Percentiles rank a stretch among this genome's conserved stretches.
These are phyloP conservation scores for Cladorrhinum sp. DNA, from an alignment of 2,329 filamentous ascomycete species.

Conservation along the genomic window DNA sequence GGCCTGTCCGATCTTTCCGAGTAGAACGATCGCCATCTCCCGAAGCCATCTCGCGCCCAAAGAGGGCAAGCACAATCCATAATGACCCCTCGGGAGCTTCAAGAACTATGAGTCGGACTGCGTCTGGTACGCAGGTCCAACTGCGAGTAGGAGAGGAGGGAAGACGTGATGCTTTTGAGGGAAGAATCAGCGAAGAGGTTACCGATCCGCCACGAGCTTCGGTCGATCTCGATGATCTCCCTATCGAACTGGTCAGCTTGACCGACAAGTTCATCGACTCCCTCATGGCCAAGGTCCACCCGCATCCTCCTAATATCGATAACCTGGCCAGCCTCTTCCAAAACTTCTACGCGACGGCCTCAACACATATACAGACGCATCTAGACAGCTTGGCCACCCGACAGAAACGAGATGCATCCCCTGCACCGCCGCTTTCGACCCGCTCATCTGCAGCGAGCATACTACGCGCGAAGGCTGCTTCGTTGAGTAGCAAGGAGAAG, in stretches of 20 bases:
- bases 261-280: slow-evolving; percentile 93
- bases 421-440: slow-evolving; percentile 49
- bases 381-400: slow-evolving; percentile 74
- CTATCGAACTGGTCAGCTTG: slow-evolving; percentile 87
- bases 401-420: slow-evolving; percentile 63
- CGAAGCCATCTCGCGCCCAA: slow-evolving; percentile 30
- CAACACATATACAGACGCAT: slow-evolving; percentile 80
- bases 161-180: slow-evolving; percentile 44
- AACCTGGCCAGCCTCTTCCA: slow-evolving; percentile 84
- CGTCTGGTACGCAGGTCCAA: slow-evolving; percentile 15
- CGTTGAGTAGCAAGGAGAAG: slow-evolving; percentile 53
- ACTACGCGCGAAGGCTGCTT: slow-evolving; percentile 53
- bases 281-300: slow-evolving; percentile 80
- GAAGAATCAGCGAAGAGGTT: slow-evolving; percentile 43
- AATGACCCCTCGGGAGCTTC: slow-evolving; percentile 33
- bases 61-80: slow-evolving; percentile 47
- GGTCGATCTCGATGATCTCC: slow-evolving; percentile 80
- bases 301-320: slow-evolving; percentile 78
- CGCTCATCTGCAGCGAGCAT: slow-evolving; percentile 55
- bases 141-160: slow-evolving; percentile 12
- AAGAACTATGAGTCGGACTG: slow-evolving; percentile 19
- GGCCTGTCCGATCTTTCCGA: slow-evolving; percentile 30
- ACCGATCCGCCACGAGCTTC: slow-evolving; percentile 51
- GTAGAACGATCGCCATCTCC: slow-evolving; percentile 21
- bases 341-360: slow-evolving; percentile 83